These are phyloP conservation scores for Jackrogersella multiformis DNA, from an alignment of 495 filamentous ascomycete genomes.

Conservation along the genomic window DNA sequence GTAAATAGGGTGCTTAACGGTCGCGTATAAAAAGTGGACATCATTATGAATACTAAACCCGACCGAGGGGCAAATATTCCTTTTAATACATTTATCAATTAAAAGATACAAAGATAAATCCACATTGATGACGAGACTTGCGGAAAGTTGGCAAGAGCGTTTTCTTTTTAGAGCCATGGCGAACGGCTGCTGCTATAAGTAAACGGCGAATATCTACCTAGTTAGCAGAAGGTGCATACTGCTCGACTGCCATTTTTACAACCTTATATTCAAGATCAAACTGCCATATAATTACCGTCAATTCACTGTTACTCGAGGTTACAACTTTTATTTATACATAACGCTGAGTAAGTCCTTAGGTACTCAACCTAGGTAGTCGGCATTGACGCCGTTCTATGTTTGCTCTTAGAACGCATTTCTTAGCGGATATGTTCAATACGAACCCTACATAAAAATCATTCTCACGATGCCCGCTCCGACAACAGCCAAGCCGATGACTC, in stretches of 20 bases:
- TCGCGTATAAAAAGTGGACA: slow-evolving; percentile 31
- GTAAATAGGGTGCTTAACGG: slow-evolving; percentile 15
- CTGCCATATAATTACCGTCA: neutral
- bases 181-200: neutral
- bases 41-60: slow-evolving; percentile 13
- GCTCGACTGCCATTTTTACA: neutral
- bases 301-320: too few relatives aligned
- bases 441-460: neutral
- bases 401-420: neutral
- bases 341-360: too few relatives aligned
- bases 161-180: neutral
- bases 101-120: neutral
- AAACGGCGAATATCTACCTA: neutral
- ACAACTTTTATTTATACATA: too few relatives aligned
- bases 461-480: slow-evolving; percentile 26
- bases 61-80: slow-evolving; percentile 34
- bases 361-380: too few relatives aligned
- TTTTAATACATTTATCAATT: slow-evolving; percentile 17
- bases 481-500: slow-evolving; percentile 30
- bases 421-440: slow-evolving; percentile 8
- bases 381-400: neutral
- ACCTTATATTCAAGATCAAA: neutral
- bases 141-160: slow-evolving; percentile 1
- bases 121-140: slow-evolving; percentile 2
- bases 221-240: neutral